A percentile compares a stretch with the other conserved stretches of the same genome.
Conservation (phyloP, 257 asterid genomes). For the Catharanthus roseus region DNA sequence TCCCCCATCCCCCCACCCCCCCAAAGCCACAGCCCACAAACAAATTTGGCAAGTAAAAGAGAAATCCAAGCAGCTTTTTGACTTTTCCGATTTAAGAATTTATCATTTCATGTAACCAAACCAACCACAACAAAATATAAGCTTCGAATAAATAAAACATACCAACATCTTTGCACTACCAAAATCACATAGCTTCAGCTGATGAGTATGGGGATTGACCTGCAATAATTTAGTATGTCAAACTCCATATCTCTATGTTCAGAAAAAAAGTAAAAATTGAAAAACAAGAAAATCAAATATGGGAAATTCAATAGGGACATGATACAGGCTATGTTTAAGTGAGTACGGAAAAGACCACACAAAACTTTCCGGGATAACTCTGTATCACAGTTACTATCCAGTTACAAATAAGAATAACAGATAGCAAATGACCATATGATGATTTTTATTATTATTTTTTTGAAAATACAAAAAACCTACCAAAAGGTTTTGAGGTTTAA, state of each 20-base stretch:
- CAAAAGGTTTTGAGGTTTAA: constrained; percentile 91
- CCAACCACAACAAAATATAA: no score
- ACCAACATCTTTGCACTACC: constrained; percentile 98
- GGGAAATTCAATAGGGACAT: background rate
- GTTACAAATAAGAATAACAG: background rate
- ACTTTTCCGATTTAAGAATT: background rate
- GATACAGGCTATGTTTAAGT: no score
- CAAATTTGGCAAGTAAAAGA: background rate
- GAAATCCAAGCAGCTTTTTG: constrained; percentile 1
- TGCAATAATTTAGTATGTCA: constrained; percentile 23
- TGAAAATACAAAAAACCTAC: constrained; percentile 26
- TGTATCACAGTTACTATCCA: background rate
- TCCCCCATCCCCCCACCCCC: no score
- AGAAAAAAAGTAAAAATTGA: background rate
- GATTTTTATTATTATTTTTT: no score
- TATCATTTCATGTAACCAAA: background rate
- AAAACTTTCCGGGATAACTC: background rate
- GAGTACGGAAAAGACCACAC: background rate
- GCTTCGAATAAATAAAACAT: constrained; percentile 19
- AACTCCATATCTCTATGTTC: background rate
- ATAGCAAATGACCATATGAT: background rate
- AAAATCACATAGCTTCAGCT: constrained; percentile 89
- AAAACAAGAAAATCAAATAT: background rate
- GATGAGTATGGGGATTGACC: constrained; percentile 84
- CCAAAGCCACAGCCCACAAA: no score